phyloP scores from a whole-genome alignment of 257 asterid species.

The Solanum bukasovii region DNA sequence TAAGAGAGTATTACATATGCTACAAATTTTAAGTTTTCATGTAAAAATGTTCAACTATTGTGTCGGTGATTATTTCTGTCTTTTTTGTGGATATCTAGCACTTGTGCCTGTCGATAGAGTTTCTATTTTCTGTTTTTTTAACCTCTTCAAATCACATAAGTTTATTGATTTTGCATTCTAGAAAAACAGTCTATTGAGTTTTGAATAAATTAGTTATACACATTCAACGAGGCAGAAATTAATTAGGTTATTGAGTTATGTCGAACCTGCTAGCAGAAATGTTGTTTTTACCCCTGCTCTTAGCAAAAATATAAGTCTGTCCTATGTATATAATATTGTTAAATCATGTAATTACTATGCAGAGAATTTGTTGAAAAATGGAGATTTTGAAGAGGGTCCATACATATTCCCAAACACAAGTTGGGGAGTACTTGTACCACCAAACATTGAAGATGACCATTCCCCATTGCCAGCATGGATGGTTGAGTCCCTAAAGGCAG shows the following conservation, averaged over 20 bases:
- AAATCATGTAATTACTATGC: conserved; percentile 5
- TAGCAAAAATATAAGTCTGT: neutral
- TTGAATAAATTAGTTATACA: neutral
- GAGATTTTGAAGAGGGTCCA: conserved; percentile 90
- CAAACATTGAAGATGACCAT: conserved; percentile 84
- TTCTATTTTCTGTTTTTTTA: neutral
- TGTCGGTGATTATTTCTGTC: neutral
- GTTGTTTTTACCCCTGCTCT: neutral
- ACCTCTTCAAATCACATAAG: neutral
- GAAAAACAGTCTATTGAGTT: neutral
- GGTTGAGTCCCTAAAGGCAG: conserved; percentile 89
- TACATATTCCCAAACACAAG: conserved; percentile 82
- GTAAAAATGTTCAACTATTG: neutral
- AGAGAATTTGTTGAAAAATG: conserved; percentile 73
- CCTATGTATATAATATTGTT: neutral
- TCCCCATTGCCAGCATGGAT: conserved; percentile 97
- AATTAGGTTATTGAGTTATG: neutral
- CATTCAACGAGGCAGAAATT: neutral
- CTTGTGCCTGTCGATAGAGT: neutral
- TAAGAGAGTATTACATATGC: too few relatives aligned
- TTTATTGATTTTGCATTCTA: neutral
- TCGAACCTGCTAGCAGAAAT: neutral
- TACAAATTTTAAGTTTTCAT: too few relatives aligned
- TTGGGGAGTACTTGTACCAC: conserved; percentile 94
- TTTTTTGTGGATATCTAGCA: neutral